Percentiles rank a stretch among this genome's conserved stretches.
Conservation (phyloP, 2,329 filamentous ascomycete genomes). For the Exophiala alcalophila region DNA sequence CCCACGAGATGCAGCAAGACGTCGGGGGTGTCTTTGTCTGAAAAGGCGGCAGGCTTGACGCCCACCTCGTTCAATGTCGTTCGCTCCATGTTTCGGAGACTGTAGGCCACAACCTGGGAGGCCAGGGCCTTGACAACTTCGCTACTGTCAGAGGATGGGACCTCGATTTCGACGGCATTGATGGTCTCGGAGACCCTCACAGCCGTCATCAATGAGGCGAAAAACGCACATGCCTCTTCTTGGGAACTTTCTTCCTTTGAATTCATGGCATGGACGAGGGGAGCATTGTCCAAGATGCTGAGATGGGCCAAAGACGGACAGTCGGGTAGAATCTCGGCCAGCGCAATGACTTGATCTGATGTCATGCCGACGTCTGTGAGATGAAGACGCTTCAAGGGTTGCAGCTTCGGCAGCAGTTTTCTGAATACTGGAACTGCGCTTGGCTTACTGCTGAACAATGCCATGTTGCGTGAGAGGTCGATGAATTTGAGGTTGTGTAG, state of each 20-base stretch:
- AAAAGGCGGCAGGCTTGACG: slow-evolving; percentile 47
- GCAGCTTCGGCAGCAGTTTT: slow-evolving; percentile 79
- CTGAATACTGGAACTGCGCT: slow-evolving; percentile 72
- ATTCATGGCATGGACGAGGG: slow-evolving; percentile 66
- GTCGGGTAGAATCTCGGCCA: slow-evolving; percentile 88
- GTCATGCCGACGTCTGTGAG: slow-evolving; percentile 79
- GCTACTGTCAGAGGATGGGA: slow-evolving; percentile 74
- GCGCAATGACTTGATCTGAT: slow-evolving; percentile 81
- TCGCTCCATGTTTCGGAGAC: slow-evolving; percentile 82
- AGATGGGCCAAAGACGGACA: slow-evolving; percentile 77
- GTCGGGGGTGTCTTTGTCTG: slow-evolving; percentile 66
- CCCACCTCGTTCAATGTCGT: slow-evolving; percentile 63
- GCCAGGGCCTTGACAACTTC: slow-evolving; percentile 90
- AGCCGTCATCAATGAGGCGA: slow-evolving; percentile 85
- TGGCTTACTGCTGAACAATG: slow-evolving; percentile 70
- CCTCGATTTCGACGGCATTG: slow-evolving; percentile 87
- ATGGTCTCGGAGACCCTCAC: slow-evolving; percentile 78
- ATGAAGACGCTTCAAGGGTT: slow-evolving; percentile 76
- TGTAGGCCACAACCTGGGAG: slow-evolving; percentile 93
- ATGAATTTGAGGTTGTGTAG: slow-evolving; percentile 79
- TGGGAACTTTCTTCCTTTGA: slow-evolving; percentile 75
- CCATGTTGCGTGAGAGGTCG: slow-evolving; percentile 85
- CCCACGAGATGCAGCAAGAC: slow-evolving; percentile 85
- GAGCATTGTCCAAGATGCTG: slow-evolving; percentile 77
- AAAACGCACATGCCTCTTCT: slow-evolving; percentile 91